Conservation (phyloP, 768 basidiomycete genomes). For the Porpolomopsis calyptriformis region DNA sequence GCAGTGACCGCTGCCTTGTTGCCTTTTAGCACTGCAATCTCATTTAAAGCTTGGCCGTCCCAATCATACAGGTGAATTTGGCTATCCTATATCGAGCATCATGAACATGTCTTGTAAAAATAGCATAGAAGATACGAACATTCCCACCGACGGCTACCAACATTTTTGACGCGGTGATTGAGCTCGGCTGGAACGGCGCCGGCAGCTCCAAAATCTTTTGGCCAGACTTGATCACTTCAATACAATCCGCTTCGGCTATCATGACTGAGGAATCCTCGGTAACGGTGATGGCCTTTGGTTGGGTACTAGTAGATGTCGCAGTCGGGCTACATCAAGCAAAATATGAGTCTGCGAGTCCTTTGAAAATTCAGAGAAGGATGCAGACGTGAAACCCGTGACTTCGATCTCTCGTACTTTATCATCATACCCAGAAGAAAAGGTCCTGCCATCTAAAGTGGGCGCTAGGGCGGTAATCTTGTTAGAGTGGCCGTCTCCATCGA, state of each 20-base stretch:
- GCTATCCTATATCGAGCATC: slow-evolving; percentile 38
- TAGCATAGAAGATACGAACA: slow-evolving; percentile 29
- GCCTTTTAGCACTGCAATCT: slow-evolving; percentile 47
- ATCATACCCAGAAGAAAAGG: slow-evolving; percentile 72
- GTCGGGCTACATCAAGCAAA: slow-evolving; percentile 32
- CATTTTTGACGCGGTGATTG: slow-evolving; percentile 41
- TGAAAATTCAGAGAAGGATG: slow-evolving; percentile 11
- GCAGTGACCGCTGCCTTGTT: slow-evolving; percentile 64
- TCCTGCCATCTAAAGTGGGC: slow-evolving; percentile 33
- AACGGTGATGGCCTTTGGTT: slow-evolving; percentile 59
- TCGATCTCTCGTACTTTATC: slow-evolving; percentile 63
- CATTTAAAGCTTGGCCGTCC: slow-evolving; percentile 53
- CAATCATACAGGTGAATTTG: slow-evolving; percentile 68
- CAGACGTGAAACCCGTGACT: slow-evolving; percentile 40
- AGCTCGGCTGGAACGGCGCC: slow-evolving; percentile 42
- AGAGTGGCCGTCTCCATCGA: slow-evolving; percentile 60
- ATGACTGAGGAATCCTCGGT: slow-evolving; percentile 55
- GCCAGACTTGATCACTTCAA: slow-evolving; percentile 63
- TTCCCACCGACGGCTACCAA: slow-evolving; percentile 67
- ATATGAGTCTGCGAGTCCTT: not conserved
- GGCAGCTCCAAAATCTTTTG: slow-evolving; percentile 53
- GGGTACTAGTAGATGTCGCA: slow-evolving; percentile 39
- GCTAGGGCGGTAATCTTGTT: slow-evolving; percentile 59
- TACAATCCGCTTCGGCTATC: slow-evolving; percentile 41
- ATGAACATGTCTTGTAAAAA: not conserved